These are phyloP conservation scores for Apostasia ramifera DNA, from an alignment of 106 monocot genomes.

Conservation along the genomic window DNA sequence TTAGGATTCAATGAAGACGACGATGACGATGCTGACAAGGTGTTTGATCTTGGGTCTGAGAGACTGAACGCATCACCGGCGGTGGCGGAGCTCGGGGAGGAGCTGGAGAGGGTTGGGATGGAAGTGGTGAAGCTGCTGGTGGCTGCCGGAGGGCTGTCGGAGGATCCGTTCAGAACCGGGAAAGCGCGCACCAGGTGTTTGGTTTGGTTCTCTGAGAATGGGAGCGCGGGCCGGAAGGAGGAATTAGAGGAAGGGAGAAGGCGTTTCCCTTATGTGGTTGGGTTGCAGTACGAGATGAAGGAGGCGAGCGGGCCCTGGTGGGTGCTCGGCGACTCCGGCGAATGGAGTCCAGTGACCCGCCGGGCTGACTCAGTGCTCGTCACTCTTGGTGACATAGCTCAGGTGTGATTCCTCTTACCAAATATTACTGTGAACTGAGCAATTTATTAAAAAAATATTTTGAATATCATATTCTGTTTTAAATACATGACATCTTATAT, in stretches of 20 bases:
- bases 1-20: constrained; percentile 19
- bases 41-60: constrained; percentile 13
- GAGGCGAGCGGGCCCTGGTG: constrained; percentile 4
- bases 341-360: constrained; percentile 14
- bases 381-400: constrained; percentile 48
- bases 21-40: constrained; percentile 6
- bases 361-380: constrained; percentile 32
- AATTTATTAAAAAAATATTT: neutral
- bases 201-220: constrained; percentile 25
- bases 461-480: neutral
- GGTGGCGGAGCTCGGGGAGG: constrained; percentile 9
- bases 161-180: constrained; percentile 11
- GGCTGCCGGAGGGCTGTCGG: neutral
- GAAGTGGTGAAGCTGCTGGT: constrained; percentile 36
- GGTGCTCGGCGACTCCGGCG: constrained; percentile 24
- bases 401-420: constrained; percentile 23
- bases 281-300: constrained; percentile 36
- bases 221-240: neutral
- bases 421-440: neutral
- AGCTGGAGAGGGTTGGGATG: constrained; percentile 30
- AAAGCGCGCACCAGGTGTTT: constrained; percentile 21
- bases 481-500: too few species aligned
- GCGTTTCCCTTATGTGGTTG: constrained; percentile 25
- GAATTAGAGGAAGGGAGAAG: neutral
- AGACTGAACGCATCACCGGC: neutral